phyloP scores from a whole-genome alignment of 2,329 filamentous ascomycete species.

The Ascochyta koolunga region DNA sequence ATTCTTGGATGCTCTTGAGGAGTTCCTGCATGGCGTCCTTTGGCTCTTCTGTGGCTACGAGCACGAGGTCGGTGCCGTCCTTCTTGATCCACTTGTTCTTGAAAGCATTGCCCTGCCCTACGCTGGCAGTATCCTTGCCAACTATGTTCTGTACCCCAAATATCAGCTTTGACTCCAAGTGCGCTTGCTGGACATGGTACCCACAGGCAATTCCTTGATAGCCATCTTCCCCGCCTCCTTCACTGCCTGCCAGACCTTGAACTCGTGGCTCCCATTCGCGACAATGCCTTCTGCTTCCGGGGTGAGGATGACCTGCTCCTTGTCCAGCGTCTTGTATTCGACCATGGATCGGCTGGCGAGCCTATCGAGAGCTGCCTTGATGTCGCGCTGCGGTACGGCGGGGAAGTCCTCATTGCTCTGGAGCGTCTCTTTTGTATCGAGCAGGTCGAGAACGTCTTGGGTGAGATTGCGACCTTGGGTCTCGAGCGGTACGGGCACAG shows the following conservation, averaged over 20 bases:
- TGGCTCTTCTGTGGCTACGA: slow-evolving; percentile 70
- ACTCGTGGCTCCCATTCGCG: slow-evolving; percentile 58
- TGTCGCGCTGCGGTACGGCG: slow-evolving; percentile 52
- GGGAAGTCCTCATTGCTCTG: slow-evolving; percentile 60
- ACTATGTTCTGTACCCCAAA: slow-evolving; percentile 57
- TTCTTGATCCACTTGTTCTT: slow-evolving; percentile 74
- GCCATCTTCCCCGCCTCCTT: slow-evolving; percentile 52
- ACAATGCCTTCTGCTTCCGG: slow-evolving; percentile 78
- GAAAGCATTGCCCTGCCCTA: slow-evolving; percentile 96
- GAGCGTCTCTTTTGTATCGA: slow-evolving; percentile 56
- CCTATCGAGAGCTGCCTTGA: slow-evolving; percentile 89
- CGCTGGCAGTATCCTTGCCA: slow-evolving; percentile 76
- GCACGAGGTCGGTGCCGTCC: slow-evolving; percentile 59
- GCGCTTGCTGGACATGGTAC: slow-evolving; percentile 14
- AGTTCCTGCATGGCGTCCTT: slow-evolving; percentile 79
- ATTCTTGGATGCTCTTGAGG: slow-evolving; percentile 74
- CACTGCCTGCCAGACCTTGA: slow-evolving; percentile 57
- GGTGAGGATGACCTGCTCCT: slow-evolving; percentile 78
- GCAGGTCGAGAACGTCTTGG: slow-evolving; percentile 80
- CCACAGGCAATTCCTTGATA: slow-evolving; percentile 55
- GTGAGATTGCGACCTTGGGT: slow-evolving; percentile 61
- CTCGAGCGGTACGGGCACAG: slow-evolving; percentile 53
- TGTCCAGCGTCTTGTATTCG: slow-evolving; percentile 80
- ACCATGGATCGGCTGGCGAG: slow-evolving; percentile 86
- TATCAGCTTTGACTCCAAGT: slow-evolving; percentile 25